Evolutionary conservation across 495 filamentous ascomycete species (phyloP).

Genomic region (Aspergillus bridgeri): DNA sequence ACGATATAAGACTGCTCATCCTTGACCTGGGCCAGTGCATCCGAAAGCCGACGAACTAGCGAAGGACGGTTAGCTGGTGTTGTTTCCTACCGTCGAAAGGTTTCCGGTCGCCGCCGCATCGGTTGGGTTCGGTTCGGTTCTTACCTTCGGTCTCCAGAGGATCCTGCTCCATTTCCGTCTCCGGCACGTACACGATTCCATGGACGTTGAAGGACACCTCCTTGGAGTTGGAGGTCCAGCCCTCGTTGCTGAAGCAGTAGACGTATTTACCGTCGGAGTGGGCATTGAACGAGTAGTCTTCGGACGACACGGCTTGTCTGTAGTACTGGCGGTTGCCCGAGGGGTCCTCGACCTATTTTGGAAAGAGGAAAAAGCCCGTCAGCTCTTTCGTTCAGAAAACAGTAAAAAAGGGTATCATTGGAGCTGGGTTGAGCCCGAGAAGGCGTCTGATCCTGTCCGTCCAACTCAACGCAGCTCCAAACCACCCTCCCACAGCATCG

Average conservation of each 20-base stretch:
- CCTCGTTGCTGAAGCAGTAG: conserved; percentile 99
- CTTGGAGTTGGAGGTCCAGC: conserved; percentile 87
- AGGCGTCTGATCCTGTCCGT: not conserved
- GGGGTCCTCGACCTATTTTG: conserved; percentile 73
- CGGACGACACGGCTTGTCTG: conserved; percentile 75
- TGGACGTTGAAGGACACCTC: conserved; percentile 99
- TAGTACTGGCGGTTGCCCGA: conserved; percentile 66
- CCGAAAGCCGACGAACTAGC: conserved; percentile 77
- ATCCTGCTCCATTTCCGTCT: conserved; percentile 77
- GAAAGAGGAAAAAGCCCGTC: not conserved
- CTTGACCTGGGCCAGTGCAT: conserved; percentile 85
- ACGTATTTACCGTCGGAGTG: conserved; percentile 79
- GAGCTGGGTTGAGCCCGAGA: not conserved
- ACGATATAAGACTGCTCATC: conserved; percentile 99
- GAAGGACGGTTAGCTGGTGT: conserved; percentile 13
- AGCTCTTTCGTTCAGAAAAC: no score
- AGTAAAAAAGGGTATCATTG: no score
- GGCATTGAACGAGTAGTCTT: conserved; percentile 90
- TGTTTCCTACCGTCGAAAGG: no score
- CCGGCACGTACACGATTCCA: conserved; percentile 95
- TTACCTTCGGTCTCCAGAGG: conserved; percentile 86
- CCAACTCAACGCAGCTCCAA: not conserved
- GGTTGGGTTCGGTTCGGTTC: no score
- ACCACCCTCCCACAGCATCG: not conserved
- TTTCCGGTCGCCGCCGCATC: no score